Percentiles rank a stretch among this genome's conserved stretches.
Conservation (phyloP, 495 filamentous ascomycete genomes). For the Xylaria sp. region DNA sequence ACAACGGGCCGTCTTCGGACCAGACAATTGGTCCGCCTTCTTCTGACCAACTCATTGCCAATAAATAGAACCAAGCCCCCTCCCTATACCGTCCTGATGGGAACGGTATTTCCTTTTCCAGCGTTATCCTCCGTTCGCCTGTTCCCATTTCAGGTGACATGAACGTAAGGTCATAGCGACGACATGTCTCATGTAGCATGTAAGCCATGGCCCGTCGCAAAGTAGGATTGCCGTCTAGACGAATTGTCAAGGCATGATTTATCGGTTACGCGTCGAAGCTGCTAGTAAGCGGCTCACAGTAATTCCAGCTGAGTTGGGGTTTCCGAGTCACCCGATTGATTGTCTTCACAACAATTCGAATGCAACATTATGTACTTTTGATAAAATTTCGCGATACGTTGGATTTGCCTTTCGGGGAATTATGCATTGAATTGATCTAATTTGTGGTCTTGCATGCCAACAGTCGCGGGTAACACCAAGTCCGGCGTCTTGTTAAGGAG, state of each 20-base stretch:
- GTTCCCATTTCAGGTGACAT: background rate
- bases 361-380: background rate
- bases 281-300: background rate
- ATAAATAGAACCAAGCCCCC: background rate
- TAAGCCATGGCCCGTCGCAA: constrained; percentile 1
- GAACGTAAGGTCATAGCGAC: background rate
- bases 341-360: background rate
- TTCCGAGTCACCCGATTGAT: background rate
- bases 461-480: background rate
- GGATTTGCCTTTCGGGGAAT: background rate
- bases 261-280: background rate
- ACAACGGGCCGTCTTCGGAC: constrained; percentile 11
- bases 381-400: background rate
- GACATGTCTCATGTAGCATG: background rate
- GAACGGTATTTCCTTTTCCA: background rate
- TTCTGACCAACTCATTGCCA: background rate
- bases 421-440: background rate
- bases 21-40: background rate
- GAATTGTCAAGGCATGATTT: constrained; percentile 1
- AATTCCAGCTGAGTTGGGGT: background rate
- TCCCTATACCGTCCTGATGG: background rate
- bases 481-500: background rate
- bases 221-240: background rate
- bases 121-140: background rate
- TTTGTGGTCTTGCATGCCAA: background rate